Evolutionary conservation across 805 yeast genomes (phyloP).

Genomic region (Monosporozyma unispora): DNA sequence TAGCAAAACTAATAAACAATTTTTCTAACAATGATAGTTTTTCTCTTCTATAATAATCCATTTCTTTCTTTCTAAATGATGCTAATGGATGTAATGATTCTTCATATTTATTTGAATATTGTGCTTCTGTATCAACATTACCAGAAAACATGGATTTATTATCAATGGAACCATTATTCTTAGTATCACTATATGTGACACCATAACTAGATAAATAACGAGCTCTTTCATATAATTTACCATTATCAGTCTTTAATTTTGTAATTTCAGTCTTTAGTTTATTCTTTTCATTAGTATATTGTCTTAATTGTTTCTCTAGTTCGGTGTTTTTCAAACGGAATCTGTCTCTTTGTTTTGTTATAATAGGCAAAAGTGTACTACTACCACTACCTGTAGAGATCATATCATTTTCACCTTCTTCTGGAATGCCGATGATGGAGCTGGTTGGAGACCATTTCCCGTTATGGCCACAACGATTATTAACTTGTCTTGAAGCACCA

Average conservation of each 20-base stretch:
- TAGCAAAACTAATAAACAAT: constrained; percentile 60
- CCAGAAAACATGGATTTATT: constrained; percentile 8
- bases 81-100: constrained; percentile 76
- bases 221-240: constrained; percentile 69
- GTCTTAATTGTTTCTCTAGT: constrained; percentile 71
- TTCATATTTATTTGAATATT: constrained; percentile 59
- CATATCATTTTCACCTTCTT: constrained; percentile 22
- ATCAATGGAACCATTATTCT: constrained; percentile 9
- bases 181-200: constrained; percentile 20
- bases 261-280: constrained; percentile 59
- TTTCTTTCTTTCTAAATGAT: constrained; percentile 67
- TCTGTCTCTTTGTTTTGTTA: constrained; percentile 91
- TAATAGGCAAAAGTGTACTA: constrained; percentile 62
- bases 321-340: constrained; percentile 77
- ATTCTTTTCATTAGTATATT: constrained; percentile 41
- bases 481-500: constrained; percentile 38
- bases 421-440: constrained; percentile 41
- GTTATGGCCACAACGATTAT: constrained; percentile 23
- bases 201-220: constrained; percentile 53
- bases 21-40: constrained; percentile 71
- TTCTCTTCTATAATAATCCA: constrained; percentile 58
- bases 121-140: constrained; percentile 43
- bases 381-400: constrained; percentile 21
- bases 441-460: constrained; percentile 44
- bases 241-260: constrained; percentile 61